phyloP scores from a whole-genome alignment of 352 stramenopile species.

The Hyaloperonospora arabidopsidis region DNA sequence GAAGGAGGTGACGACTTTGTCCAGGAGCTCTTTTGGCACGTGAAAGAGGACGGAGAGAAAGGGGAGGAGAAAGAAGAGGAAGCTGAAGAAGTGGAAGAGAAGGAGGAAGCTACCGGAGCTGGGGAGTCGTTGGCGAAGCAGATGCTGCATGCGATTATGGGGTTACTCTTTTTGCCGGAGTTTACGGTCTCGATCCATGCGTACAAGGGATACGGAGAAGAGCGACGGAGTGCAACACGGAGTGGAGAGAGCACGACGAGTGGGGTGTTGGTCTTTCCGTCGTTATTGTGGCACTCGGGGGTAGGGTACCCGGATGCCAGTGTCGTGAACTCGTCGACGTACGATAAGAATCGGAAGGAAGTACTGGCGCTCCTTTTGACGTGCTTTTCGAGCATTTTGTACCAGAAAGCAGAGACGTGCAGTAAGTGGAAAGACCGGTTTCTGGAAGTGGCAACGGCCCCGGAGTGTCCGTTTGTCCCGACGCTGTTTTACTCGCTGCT shows the following conservation, averaged over 20 bases:
- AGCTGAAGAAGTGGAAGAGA: conserved; percentile 26
- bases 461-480: conserved; percentile 88
- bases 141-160: conserved; percentile 83
- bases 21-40: conserved; percentile 66
- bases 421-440: conserved; percentile 88
- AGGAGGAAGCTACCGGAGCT: conserved; percentile 17
- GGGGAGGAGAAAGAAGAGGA: conserved; percentile 15
- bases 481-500: conserved; percentile 95
- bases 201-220: conserved; percentile 75
- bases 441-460: conserved; percentile 83
- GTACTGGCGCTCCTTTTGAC: conserved; percentile 91
- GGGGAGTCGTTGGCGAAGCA: conserved; percentile 53
- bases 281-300: conserved; percentile 69
- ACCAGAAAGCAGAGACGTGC: conserved; percentile 88
- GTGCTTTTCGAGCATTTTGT: conserved; percentile 93
- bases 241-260: conserved; percentile 33
- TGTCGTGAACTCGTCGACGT: conserved; percentile 54
- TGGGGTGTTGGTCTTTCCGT: conserved; percentile 55
- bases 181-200: conserved; percentile 81
- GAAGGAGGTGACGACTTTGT: conserved; percentile 72
- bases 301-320: conserved; percentile 76
- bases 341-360: conserved; percentile 94
- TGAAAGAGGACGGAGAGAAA: conserved; percentile 39
- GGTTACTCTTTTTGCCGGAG: conserved; percentile 76
- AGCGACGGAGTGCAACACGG: conserved; percentile 55